Base-by-base conservation (phyloP, 164 flowering plant genomes). In the Macadamia integrifolia region DNA sequence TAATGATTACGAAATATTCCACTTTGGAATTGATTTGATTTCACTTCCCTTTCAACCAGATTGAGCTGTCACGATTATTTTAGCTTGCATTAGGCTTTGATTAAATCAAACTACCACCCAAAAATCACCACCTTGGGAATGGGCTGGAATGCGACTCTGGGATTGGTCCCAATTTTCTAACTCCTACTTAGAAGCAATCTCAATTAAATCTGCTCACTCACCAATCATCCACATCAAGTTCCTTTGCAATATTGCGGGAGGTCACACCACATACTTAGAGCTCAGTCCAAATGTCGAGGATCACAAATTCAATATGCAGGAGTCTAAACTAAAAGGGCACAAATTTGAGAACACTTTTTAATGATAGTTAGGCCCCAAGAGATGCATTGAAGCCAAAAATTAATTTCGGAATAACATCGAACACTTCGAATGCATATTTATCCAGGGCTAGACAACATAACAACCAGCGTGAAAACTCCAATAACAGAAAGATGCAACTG, bases 381-480 rank as follows among this genome's bases (percentile, higher is more conserved):
- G 2, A 53, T 23, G 57, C 17, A 53, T 53, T 4, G 5, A 14
- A 53, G 6, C 18, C 18, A 11, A 53, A 0, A 53, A 53, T 3
- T 53, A 14, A 14, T 6, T 13, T 53, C 15, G 6, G 57, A 3
- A 46, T 8, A 3, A 46, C 9, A 46, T 3, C 5, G 48, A 60
- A 32, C 32, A 15, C n/a, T 10, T 29, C 44, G 18, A 60, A 66
- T 43, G 46, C 28, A 61, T 30, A 44, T 43, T 62, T 43, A 28
- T 31, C 18, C 17, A 53, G 59, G 40, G 3, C 40, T 5, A 35
- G 40, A 35, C 10, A n/a, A 50, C 46, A 15, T 23, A 40, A 64
- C 6, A 28, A 50, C 55, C 42, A 59, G 63, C 66, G 18, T 53
- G 3, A 75, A 67, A 71, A 42, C 48, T 44, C 69, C 30, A 57